A percentile compares a stretch with the other conserved stretches of the same genome.
These are phyloP conservation scores for Leccinum colubrinum DNA, from an alignment of 1,284 basidiomycete species.

Conservation along the genomic window DNA sequence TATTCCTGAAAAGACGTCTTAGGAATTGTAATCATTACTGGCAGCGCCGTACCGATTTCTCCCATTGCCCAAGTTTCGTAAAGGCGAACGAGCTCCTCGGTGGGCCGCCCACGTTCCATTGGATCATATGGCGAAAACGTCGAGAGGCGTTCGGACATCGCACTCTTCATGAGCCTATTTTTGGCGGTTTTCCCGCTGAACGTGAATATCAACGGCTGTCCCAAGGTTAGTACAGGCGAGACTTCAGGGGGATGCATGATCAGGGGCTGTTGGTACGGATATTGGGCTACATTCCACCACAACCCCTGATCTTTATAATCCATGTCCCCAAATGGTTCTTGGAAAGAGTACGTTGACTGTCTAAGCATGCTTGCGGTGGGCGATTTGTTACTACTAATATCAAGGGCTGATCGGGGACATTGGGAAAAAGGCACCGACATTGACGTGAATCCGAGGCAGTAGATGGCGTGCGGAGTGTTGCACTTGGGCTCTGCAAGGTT, in stretches of 20 bases:
- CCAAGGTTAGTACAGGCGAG: constrained; percentile 19
- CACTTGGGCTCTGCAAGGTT: not conserved
- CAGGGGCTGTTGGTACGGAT: constrained; percentile 17
- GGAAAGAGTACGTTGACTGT: constrained; percentile 10
- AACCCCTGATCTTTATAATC: constrained; percentile 24
- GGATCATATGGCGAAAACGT: constrained; percentile 33
- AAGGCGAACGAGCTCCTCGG: constrained; percentile 33
- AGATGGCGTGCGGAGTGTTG: not conserved
- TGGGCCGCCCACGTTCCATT: constrained; percentile 30
- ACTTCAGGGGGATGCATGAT: constrained; percentile 18
- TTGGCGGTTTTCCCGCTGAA: constrained; percentile 31
- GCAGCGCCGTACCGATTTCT: constrained; percentile 27
- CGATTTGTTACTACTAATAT: constrained; percentile 6
- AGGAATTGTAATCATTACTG: not conserved
- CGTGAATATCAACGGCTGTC: constrained; percentile 27
- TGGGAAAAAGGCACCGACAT: constrained; percentile 8
- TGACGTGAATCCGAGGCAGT: not conserved
- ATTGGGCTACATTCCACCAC: constrained; percentile 11
- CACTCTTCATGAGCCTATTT: constrained; percentile 35
- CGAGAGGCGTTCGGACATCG: constrained; percentile 34
- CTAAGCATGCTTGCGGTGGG: constrained; percentile 16
- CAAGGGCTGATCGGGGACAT: not conserved
- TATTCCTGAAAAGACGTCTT: constrained; percentile 19
- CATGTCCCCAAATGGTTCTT: constrained; percentile 7
- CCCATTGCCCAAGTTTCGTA: constrained; percentile 35